Percentiles rank a stretch among this genome's conserved stretches.
phyloP scores from a whole-genome alignment of 2,329 filamentous ascomycete genomes.

The Aureobasidium leucospermi region DNA sequence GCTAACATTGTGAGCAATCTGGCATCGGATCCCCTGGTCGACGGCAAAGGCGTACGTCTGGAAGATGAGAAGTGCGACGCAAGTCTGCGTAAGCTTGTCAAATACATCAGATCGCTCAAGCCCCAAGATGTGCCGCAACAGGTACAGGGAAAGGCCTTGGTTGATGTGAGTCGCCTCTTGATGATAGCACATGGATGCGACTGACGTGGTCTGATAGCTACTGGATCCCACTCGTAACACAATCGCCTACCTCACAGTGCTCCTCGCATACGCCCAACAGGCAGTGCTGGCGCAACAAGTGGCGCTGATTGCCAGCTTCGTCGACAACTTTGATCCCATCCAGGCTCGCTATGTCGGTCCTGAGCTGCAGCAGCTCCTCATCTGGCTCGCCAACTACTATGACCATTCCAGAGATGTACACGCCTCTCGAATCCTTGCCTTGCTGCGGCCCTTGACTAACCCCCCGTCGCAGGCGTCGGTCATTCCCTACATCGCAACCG shows the following conservation, averaged over 20 bases:
- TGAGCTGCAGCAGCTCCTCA: conserved; percentile 40
- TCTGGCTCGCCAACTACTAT: conserved; percentile 21
- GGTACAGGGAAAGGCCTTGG: conserved; percentile 2
- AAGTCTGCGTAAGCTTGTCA: background rate
- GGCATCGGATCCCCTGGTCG: background rate
- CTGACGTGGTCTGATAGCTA: conserved; percentile 17
- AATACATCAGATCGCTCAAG: conserved; percentile 2
- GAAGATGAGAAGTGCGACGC: background rate
- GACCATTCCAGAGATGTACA: conserved; percentile 13
- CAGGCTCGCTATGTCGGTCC: conserved; percentile 49
- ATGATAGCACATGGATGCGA: background rate
- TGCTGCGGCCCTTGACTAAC: background rate
- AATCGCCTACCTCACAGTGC: conserved; percentile 50
- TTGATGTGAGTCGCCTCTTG: background rate
- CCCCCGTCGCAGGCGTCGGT: conserved; percentile 23
- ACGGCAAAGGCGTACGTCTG: background rate
- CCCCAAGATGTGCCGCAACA: conserved; percentile 3
- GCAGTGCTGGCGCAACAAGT: conserved; percentile 24
- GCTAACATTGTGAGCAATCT: background rate
- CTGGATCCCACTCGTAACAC: conserved; percentile 53
- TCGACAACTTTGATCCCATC: conserved; percentile 43
- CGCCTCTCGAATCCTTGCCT: background rate
- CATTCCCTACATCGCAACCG: conserved; percentile 37
- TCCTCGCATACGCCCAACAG: conserved; percentile 34
- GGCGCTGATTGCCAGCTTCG: conserved; percentile 40